A percentile compares a stretch with the other conserved stretches of the same genome.
Conservation (phyloP, 2,329 filamentous ascomycete genomes). For the Trichoderma aggressivum region DNA sequence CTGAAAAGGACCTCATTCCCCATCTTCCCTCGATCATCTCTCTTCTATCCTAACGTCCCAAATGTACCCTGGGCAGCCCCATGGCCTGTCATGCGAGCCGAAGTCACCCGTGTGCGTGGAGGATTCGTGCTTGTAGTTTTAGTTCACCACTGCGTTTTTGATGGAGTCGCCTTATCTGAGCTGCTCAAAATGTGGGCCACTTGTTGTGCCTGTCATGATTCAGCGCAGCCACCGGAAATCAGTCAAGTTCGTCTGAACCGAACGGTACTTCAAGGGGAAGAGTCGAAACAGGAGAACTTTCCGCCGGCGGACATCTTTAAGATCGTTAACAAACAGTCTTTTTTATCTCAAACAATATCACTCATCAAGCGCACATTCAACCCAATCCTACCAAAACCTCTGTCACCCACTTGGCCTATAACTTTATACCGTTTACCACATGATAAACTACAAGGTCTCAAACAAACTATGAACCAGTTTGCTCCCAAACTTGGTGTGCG, state of each 20-base stretch:
- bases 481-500: background rate
- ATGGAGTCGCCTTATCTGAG: background rate
- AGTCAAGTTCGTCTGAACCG: background rate
- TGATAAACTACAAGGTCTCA: background rate
- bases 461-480: background rate
- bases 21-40: background rate
- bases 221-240: background rate
- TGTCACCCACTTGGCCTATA: background rate
- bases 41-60: background rate
- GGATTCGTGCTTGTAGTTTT: background rate
- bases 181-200: background rate
- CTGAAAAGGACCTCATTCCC: background rate
- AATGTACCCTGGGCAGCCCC: background rate
- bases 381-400: background rate
- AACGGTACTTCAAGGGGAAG: background rate
- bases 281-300: background rate
- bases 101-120: background rate
- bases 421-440: background rate
- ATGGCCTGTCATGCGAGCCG: background rate
- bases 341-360: background rate
- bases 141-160: background rate
- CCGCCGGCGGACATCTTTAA: background rate
- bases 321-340: background rate
- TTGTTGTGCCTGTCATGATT: background rate
- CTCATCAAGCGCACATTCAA: background rate